A percentile compares a stretch with the other conserved stretches of the same genome.
Evolutionary conservation across 371 early-diverging fungal genomes (phyloP).

Genomic region (Mucor piriformis): DNA sequence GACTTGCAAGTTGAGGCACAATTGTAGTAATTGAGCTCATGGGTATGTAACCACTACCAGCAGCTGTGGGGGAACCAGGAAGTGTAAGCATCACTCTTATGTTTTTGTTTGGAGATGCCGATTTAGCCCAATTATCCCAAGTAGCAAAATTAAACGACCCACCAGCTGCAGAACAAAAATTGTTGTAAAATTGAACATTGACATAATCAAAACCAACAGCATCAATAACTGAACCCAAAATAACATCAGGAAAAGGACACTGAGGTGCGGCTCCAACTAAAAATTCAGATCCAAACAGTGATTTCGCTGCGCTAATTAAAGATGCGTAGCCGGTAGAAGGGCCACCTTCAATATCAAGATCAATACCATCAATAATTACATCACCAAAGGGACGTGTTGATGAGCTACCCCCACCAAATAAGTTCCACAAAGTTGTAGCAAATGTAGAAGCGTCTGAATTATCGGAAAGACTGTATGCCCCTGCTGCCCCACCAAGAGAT

Average conservation of each 20-base stretch:
- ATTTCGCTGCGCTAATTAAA: constrained; percentile 45
- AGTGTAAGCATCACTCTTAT: constrained; percentile 64
- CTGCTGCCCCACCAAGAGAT: constrained; percentile 73
- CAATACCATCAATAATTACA: constrained; percentile 68
- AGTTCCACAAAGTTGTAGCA: constrained; percentile 65
- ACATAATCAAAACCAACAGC: constrained; percentile 60
- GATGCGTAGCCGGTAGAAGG: constrained; percentile 48
- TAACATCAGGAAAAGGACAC: constrained; percentile 72
- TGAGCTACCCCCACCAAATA: constrained; percentile 59
- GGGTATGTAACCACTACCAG: constrained; percentile 63
- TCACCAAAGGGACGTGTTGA: constrained; percentile 63
- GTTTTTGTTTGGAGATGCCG: constrained; percentile 59
- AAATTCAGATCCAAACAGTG: constrained; percentile 38
- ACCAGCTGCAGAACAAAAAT: constrained; percentile 59
- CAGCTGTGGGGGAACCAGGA: constrained; percentile 64
- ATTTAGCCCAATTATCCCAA: constrained; percentile 63
- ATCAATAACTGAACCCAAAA: constrained; percentile 48
- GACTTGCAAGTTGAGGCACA: constrained; percentile 35
- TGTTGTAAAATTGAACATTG: constrained; percentile 78
- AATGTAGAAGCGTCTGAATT: constrained; percentile 54
- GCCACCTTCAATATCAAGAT: constrained; percentile 75
- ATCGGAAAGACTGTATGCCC: constrained; percentile 58
- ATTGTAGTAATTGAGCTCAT: constrained; percentile 38
- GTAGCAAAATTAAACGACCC: constrained; percentile 66
- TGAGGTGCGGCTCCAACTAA: constrained; percentile 75